Conservation (phyloP, 129 eudicot genomes). For the Calendula officinalis region DNA sequence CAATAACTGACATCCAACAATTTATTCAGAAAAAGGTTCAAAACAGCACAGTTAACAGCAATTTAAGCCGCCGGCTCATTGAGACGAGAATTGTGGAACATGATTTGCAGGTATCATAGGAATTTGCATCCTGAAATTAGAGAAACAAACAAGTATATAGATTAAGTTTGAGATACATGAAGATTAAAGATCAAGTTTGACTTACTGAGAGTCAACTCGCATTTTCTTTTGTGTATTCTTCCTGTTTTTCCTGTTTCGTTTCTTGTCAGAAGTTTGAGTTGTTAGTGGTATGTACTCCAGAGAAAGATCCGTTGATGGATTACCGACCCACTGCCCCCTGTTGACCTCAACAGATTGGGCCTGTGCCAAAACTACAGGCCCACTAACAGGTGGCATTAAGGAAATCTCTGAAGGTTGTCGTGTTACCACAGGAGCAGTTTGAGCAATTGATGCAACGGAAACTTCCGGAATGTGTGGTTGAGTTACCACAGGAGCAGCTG, state of each 20-base stretch:
- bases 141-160: neutral
- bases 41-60: no score
- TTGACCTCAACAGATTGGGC: conserved; percentile 6
- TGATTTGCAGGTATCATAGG: no score
- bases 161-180: neutral
- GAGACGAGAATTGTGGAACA: no score
- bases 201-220: conserved; percentile 44
- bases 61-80: no score
- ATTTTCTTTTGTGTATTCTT: conserved; percentile 34
- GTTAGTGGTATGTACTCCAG: conserved; percentile 3
- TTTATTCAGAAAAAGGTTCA: neutral
- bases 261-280: conserved; percentile 28
- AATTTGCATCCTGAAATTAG: neutral
- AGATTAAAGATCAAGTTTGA: neutral
- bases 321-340: neutral
- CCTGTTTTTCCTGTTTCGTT: conserved; percentile 28
- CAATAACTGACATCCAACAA: neutral
- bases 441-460: no score
- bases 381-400: neutral
- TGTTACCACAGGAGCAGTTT: neutral
- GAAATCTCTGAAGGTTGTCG: neutral
- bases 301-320: neutral
- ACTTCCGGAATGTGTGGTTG: neutral
- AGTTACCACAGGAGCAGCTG: neutral
- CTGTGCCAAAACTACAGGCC: neutral